A percentile compares a stretch with the other conserved stretches of the same genome.
These are phyloP conservation scores for Penicillium sp. DNA, from an alignment of 2,329 filamentous ascomycete genomes.

Conservation along the genomic window DNA sequence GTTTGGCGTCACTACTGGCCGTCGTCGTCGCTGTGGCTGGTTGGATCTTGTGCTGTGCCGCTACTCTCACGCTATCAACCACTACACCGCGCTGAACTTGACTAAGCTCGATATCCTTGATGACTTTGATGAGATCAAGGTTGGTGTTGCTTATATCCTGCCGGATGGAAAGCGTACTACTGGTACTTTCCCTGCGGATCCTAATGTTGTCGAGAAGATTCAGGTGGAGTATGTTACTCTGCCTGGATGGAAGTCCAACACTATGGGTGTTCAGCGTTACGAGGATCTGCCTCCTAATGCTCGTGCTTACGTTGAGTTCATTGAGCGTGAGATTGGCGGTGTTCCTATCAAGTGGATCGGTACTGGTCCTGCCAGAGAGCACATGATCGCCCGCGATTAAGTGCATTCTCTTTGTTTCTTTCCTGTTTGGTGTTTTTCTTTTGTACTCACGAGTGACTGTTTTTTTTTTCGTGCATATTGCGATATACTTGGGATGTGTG, in stretches of 20 bases:
- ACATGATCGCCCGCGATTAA: conserved; percentile 57
- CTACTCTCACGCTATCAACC: conserved; percentile 58
- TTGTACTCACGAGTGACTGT: conserved; percentile 7
- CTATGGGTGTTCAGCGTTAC: conserved; percentile 57
- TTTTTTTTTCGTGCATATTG: conserved; percentile 11
- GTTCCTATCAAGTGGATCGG: conserved; percentile 64
- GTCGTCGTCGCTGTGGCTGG: conserved; percentile 64
- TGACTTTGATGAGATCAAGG: conserved; percentile 62
- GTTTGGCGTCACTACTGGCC: conserved; percentile 59
- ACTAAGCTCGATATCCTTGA: conserved; percentile 66
- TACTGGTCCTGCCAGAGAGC: conserved; percentile 60
- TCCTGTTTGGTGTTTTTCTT: conserved; percentile 4
- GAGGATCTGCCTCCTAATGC: conserved; percentile 59
- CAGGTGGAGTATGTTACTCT: conserved; percentile 61
- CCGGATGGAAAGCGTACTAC: conserved; percentile 51
- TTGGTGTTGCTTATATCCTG: conserved; percentile 58
- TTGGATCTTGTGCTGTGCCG: conserved; percentile 64
- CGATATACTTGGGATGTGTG: conserved; percentile 22
- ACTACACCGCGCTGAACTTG: conserved; percentile 59
- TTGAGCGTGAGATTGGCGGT: conserved; percentile 56
- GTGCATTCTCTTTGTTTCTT: conserved; percentile 12
- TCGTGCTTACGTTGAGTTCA: conserved; percentile 61
- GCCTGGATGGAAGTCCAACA: conserved; percentile 61
- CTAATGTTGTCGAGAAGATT: conserved; percentile 53
- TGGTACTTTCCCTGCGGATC: conserved; percentile 59